Conservation (phyloP, 345 rosid species). For the Melaleuca quinquenervia region DNA sequence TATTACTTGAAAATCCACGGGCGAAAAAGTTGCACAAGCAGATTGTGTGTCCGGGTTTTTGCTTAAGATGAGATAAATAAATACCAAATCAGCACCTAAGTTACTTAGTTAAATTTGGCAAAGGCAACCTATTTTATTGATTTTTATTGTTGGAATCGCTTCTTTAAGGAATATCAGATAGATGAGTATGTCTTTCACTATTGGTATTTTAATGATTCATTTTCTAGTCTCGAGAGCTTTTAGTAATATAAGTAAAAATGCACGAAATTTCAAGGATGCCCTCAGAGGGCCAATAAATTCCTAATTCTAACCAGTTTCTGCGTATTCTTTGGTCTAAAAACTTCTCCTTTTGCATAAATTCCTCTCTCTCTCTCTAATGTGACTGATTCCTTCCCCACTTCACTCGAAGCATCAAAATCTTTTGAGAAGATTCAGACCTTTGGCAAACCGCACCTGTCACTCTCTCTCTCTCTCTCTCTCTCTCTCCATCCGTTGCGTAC, state of each 20-base stretch:
- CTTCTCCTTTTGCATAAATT: background rate
- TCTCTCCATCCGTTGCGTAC: background rate
- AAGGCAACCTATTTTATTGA: too few species aligned
- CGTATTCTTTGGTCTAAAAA: background rate
- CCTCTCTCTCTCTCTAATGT: background rate
- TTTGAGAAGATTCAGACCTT: background rate
- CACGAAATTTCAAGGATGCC: background rate
- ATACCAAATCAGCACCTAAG: too few species aligned
- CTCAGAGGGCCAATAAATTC: background rate
- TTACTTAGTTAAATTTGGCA: too few species aligned
- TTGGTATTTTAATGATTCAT: background rate
- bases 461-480: background rate
- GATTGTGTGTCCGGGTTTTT: too few species aligned
- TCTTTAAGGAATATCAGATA: background rate
- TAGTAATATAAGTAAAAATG: background rate
- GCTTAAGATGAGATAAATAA: too few species aligned
- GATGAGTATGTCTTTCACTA: background rate
- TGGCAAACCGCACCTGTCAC: too few species aligned
- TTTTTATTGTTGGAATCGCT: background rate
- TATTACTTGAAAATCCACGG: too few species aligned
- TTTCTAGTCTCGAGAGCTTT: background rate
- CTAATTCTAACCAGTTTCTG: background rate
- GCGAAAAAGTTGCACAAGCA: too few species aligned
- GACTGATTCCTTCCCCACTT: background rate
- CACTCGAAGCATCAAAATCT: background rate